Evolutionary conservation across 1,284 basidiomycete species (phyloP).

Genomic region (Uromyces viciae-fabae): DNA sequence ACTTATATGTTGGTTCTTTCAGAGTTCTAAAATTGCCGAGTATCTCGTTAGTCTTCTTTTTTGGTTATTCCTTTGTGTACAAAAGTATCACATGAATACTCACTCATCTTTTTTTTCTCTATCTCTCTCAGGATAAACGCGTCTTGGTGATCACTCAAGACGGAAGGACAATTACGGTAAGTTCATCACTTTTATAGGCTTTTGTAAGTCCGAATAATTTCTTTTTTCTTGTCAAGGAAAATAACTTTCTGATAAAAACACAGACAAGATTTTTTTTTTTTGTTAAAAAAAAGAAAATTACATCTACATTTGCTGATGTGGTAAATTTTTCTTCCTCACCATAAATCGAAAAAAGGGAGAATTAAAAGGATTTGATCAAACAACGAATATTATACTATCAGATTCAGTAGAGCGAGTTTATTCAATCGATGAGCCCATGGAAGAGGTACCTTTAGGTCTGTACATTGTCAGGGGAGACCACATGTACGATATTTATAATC

Average conservation of each 20-base stretch:
- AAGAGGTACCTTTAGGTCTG: conserved; percentile 89
- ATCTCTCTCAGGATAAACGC: conserved; percentile 31
- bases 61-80: background rate
- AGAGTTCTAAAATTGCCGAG: conserved; percentile 44
- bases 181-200: background rate
- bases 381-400: conserved; percentile 85
- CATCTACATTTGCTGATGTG: background rate
- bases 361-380: conserved; percentile 84
- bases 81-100: too few species aligned
- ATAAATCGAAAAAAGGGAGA: conserved; percentile 64
- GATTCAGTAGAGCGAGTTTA: conserved; percentile 87
- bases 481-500: conserved; percentile 70
- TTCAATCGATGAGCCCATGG: conserved; percentile 81
- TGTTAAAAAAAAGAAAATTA: background rate
- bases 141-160: conserved; percentile 86
- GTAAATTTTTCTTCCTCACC: background rate
- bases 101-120: background rate
- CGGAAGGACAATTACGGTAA: conserved; percentile 68
- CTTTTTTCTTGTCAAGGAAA: background rate
- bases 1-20: too few species aligned
- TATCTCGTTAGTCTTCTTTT: conserved; percentile 29
- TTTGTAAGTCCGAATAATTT: background rate
- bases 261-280: background rate
- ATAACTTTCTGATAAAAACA: background rate
- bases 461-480: conserved; percentile 97